Evolutionary conservation across 225 moss, liverwort and hornwort species (phyloP).

Genomic region (Pseudoscleropodium purum): DNA sequence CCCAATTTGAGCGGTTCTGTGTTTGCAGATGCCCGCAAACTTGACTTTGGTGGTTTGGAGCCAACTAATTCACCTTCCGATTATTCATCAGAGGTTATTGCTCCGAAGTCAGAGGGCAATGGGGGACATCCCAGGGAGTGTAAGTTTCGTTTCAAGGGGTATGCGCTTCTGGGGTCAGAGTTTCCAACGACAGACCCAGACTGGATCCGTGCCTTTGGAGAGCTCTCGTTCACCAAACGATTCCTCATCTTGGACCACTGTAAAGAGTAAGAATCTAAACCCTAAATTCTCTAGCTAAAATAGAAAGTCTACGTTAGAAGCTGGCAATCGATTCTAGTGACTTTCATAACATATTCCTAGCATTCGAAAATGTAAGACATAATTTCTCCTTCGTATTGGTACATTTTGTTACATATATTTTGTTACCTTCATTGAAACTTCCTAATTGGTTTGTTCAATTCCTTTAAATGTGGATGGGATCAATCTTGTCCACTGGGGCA

Average conservation of each 20-base stretch:
- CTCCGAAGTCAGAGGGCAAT: neutral
- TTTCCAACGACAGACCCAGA: neutral
- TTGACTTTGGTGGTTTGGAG: neutral
- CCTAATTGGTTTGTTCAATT: neutral
- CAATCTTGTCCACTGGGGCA: neutral
- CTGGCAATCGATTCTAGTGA: neutral
- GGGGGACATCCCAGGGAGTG: neutral
- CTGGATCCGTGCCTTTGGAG: neutral
- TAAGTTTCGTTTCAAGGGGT: neutral
- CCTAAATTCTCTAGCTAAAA: neutral
- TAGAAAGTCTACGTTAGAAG: neutral
- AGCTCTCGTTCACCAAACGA: constrained; percentile 15
- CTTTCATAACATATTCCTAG: neutral
- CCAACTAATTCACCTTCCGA: neutral
- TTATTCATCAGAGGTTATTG: neutral
- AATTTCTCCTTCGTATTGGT: neutral
- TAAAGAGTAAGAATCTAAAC: neutral
- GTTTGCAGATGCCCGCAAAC: constrained; percentile 2
- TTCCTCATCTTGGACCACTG: constrained; percentile 24
- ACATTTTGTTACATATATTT: neutral
- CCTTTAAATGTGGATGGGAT: neutral
- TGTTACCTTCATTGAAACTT: neutral
- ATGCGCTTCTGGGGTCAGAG: neutral
- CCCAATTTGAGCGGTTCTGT: neutral
- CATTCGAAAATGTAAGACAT: too few relatives aligned